A percentile compares a stretch with the other conserved stretches of the same genome.
phyloP scores from a whole-genome alignment of 202 grass and related monocot species.

The Schoenoplectus triqueter region DNA sequence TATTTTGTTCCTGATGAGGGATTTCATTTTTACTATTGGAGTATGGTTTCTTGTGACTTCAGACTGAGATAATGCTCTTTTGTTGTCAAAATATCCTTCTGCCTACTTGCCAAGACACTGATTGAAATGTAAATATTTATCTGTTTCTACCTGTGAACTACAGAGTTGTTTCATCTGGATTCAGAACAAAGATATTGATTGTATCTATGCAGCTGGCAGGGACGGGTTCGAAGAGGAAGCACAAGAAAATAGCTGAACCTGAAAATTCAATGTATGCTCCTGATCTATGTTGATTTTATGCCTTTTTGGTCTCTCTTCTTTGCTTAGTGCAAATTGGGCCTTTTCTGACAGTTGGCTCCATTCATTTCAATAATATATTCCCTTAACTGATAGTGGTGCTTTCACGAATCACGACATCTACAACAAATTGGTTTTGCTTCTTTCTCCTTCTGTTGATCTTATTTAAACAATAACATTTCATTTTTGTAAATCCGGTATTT shows the following conservation, averaged over 20 bases:
- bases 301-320: not conserved
- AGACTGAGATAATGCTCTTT: not conserved
- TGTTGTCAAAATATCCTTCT: not conserved
- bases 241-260: conserved; percentile 45
- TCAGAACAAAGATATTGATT: not conserved
- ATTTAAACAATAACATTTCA: too few relatives aligned
- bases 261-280: conserved; percentile 62
- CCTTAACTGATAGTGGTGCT: not conserved
- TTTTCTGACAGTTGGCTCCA: not conserved
- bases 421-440: conserved; percentile 4
- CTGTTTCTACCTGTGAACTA: not conserved
- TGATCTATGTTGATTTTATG: conserved; percentile 4
- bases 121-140: not conserved
- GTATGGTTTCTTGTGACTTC: not conserved
- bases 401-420: not conserved
- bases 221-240: conserved; percentile 56
- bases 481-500: not conserved
- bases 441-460: not conserved
- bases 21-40: not conserved
- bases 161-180: not conserved
- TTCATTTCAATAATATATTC: not conserved
- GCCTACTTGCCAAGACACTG: too few relatives aligned
- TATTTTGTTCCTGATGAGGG: not conserved
- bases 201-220: conserved; percentile 19
- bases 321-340: not conserved